Evolutionary conservation across 2,329 filamentous ascomycete genomes (phyloP).

Genomic region (Calonectria montana): DNA sequence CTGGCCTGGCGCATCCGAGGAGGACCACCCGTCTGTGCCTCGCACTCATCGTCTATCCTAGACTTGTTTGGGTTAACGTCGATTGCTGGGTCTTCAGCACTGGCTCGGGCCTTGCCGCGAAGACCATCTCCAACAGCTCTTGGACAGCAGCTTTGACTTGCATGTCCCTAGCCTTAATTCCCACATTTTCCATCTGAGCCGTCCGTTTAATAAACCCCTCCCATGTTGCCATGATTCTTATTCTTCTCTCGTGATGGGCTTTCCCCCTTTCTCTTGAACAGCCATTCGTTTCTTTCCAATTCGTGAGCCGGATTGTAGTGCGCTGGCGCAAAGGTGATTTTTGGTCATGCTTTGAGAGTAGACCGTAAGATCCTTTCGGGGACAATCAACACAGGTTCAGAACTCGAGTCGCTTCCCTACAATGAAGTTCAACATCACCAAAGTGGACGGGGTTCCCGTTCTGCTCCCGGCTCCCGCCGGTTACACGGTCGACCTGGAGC

Average conservation of each 20-base stretch:
- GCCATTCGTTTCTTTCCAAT: background rate
- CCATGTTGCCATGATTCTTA: background rate
- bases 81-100: background rate
- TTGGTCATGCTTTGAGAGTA: conserved; percentile 5
- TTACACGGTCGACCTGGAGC: conserved; percentile 45
- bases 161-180: background rate
- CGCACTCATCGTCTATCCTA: background rate
- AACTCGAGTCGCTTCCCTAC: background rate
- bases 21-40: background rate
- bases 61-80: background rate
- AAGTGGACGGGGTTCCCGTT: conserved; percentile 38
- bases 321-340: background rate
- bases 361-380: background rate
- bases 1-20: background rate
- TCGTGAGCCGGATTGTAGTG: background rate
- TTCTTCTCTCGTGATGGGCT: background rate
- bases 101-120: conserved; percentile 1
- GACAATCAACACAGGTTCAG: background rate
- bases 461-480: conserved; percentile 39
- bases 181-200: conserved; percentile 2
- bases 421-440: conserved; percentile 16
- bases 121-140: background rate
- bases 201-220: background rate
- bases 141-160: background rate
- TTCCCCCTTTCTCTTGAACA: background rate